phyloP scores from a whole-genome alignment of 208 protist species.

The Tritrichomonas foetus region DNA sequence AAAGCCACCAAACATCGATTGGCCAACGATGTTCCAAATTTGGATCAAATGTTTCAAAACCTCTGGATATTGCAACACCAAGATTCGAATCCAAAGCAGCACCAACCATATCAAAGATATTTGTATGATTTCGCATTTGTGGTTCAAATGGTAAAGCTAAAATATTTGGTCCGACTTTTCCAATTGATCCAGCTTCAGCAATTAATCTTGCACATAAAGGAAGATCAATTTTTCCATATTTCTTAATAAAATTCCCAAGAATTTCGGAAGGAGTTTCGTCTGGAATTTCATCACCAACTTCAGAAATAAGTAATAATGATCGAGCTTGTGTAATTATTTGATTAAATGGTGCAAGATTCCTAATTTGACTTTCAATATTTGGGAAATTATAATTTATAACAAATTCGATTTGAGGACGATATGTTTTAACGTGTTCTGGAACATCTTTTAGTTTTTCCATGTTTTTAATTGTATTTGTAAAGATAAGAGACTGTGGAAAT shows the following conservation, averaged over 20 bases:
- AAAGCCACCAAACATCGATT: constrained; percentile 7
- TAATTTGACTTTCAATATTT: not conserved
- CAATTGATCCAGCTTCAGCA: not conserved
- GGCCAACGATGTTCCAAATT: not conserved
- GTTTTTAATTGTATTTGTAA: not conserved
- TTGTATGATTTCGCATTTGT: not conserved
- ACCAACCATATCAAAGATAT: not conserved
- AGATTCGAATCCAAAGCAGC: not conserved
- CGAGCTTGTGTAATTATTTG: not conserved
- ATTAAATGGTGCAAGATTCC: not conserved
- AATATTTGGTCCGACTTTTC: constrained; percentile 5
- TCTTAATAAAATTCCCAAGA: not conserved
- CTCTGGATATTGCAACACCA: not conserved
- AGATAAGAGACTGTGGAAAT: not conserved
- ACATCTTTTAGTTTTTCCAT: not conserved
- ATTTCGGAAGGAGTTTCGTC: not conserved
- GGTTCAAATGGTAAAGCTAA: not conserved
- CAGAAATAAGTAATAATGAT: not conserved
- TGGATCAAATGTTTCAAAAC: not conserved
- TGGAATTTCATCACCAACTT: not conserved
- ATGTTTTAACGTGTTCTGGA: not conserved
- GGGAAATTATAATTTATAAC: not conserved
- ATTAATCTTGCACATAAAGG: not conserved
- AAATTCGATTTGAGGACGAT: not conserved
- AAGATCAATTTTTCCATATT: not conserved